Conservation (phyloP, 2,329 filamentous ascomycete genomes). For the Epichloe amarillans region DNA sequence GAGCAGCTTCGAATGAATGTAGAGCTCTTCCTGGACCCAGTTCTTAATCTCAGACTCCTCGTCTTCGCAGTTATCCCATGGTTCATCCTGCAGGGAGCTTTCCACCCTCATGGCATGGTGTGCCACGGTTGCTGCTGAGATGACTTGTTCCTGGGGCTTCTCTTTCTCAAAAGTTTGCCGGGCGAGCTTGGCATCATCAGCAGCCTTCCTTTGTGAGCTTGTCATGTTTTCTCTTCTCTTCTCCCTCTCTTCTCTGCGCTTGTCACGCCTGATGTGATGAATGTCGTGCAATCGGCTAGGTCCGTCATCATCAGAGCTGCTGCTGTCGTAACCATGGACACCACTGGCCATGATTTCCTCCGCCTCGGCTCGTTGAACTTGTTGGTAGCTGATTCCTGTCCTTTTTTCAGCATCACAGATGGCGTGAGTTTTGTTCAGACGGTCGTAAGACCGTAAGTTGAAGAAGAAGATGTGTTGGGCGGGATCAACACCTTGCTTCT, state of each 20-base stretch:
- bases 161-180: conserved; percentile 41
- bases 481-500: conserved; percentile 61
- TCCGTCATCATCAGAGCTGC: conserved; percentile 17
- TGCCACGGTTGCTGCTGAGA: conserved; percentile 40
- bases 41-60: conserved; percentile 67
- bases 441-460: conserved; percentile 85
- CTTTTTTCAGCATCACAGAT: conserved; percentile 65
- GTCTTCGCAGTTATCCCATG: conserved; percentile 55
- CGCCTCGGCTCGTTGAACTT: conserved; percentile 77
- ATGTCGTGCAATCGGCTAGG: conserved; percentile 2
- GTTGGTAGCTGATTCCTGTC: conserved; percentile 71
- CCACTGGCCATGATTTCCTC: conserved; percentile 74
- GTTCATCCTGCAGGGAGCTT: conserved; percentile 50
- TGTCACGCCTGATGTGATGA: conserved; percentile 17
- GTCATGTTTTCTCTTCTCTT: conserved; percentile 1
- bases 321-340: conserved; percentile 45
- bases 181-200: conserved; percentile 28
- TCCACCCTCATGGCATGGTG: conserved; percentile 66
- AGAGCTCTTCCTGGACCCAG: conserved; percentile 92
- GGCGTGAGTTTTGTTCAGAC: conserved; percentile 67
- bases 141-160: conserved; percentile 22
- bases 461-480: conserved; percentile 79
- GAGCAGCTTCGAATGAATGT: conserved; percentile 83
- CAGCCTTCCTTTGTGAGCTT: conserved; percentile 19
- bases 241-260: conserved; percentile 14